phyloP scores from a whole-genome alignment of 2,329 filamentous ascomycete species.

The Nemania diffusa region DNA sequence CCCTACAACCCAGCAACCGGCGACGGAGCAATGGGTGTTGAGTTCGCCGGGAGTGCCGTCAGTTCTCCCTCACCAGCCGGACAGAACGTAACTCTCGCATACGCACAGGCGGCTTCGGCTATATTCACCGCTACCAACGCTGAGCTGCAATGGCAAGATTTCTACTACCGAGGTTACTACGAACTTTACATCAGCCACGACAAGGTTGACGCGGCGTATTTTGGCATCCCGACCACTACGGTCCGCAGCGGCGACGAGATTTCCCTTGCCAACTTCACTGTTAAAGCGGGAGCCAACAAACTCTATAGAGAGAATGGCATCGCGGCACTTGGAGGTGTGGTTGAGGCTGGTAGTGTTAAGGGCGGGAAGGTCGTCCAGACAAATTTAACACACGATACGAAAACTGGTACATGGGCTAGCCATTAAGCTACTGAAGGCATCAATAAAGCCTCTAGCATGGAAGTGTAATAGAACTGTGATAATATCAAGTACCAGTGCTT shows the following conservation, averaged over 20 bases:
- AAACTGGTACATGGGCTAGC: slow-evolving; percentile 44
- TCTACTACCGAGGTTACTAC: slow-evolving; percentile 74
- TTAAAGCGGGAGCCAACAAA: slow-evolving; percentile 65
- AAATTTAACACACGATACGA: slow-evolving; percentile 70
- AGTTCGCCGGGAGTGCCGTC: slow-evolving; percentile 68
- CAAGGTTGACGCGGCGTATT: slow-evolving; percentile 66
- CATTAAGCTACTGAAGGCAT: slow-evolving; percentile 28
- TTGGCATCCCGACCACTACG: slow-evolving; percentile 59
- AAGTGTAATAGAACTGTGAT: too few relatives aligned
- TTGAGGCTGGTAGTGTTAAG: slow-evolving; percentile 61
- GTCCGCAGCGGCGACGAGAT: slow-evolving; percentile 67
- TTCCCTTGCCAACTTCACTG: slow-evolving; percentile 70
- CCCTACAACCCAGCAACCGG: slow-evolving; percentile 58
- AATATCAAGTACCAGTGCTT: too few relatives aligned
- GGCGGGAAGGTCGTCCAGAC: slow-evolving; percentile 44
- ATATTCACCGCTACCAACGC: slow-evolving; percentile 60
- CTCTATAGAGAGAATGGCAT: slow-evolving; percentile 49
- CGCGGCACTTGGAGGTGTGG: slow-evolving; percentile 40
- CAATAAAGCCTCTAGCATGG: too few relatives aligned
- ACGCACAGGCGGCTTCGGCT: slow-evolving; percentile 57
- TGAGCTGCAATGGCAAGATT: slow-evolving; percentile 71
- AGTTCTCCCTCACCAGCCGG: slow-evolving; percentile 66
- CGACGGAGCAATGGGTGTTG: slow-evolving; percentile 59
- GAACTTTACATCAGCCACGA: slow-evolving; percentile 66
- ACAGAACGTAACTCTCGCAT: slow-evolving; percentile 63